phyloP scores from a whole-genome alignment of 2,329 filamentous ascomycete genomes.

The Elsinoe australis region DNA sequence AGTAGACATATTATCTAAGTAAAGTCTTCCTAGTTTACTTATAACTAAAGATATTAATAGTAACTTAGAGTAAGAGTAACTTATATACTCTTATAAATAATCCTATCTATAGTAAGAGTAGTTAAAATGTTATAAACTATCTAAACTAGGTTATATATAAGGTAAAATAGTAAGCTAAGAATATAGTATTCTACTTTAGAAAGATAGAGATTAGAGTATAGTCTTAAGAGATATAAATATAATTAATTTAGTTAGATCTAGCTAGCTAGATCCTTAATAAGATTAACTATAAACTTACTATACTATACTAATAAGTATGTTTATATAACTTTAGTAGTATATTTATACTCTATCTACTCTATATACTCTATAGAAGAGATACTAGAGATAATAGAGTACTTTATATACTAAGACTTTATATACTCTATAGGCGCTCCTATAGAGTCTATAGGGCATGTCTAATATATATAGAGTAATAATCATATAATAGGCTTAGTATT shows the following conservation, averaged over 20 bases:
- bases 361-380: not conserved
- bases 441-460: not conserved
- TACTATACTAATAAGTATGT: not conserved
- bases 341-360: too few relatives aligned
- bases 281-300: not conserved
- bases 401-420: not conserved
- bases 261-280: too few relatives aligned
- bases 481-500: too few relatives aligned
- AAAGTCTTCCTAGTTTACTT: conserved; percentile 7
- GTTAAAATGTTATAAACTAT: conserved; percentile 15
- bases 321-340: too few relatives aligned
- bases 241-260: too few relatives aligned
- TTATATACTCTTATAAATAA: conserved; percentile 2
- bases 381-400: too few relatives aligned
- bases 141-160: conserved; percentile 16
- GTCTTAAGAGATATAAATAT: too few relatives aligned
- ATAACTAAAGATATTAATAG: conserved; percentile 4
- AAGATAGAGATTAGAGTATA: conserved; percentile 3
- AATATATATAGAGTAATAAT: too few relatives aligned
- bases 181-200: conserved; percentile 1
- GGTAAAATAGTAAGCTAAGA: conserved; percentile 12
- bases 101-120: conserved; percentile 9
- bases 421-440: too few relatives aligned
- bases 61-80: conserved; percentile 9
- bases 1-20: conserved; percentile 1